Base-by-base conservation (phyloP, 805 yeast species). In the Nakazawaea ambrosiae region DNA sequence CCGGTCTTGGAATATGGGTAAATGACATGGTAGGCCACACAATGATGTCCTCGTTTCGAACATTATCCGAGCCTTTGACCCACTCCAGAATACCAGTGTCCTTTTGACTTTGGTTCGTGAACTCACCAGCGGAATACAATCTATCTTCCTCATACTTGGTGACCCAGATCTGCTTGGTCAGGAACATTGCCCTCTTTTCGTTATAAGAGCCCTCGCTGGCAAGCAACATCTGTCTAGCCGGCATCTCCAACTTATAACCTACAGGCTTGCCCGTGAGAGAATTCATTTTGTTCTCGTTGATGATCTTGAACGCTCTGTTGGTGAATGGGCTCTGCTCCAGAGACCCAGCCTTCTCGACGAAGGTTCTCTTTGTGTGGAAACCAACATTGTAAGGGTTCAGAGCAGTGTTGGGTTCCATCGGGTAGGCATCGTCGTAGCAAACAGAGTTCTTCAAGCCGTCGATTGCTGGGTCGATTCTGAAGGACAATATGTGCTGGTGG, bases 1-100 rank as follows among this genome's bases (percentile, higher is more conserved):
- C 94, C 26, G 80, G 77, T 52, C 85, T 72, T 50, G 92, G 92
- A 50, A 82, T 73, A 55, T 83, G 94, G 3, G 90, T 83, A 64
- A 83, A 72, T 20, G 86, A 88, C 55, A 83, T 57, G 32, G 92
- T 82, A 46, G 84, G 82, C 89, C 90, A 83, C 31, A 83, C 80
- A 43, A 83, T 87, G 41, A 76, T 56, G 49, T 83, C 89, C 15
- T 78, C 78, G 58, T 82, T 73, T 73, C 89, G 78, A 25, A 82
- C 86, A 25, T 61, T 54, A 42, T 80, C 88, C 34, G 61, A 58
- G 46, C 82, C 81, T 51, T 78, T 69, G 27, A 84, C 83, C 81
- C 88, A 84, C 30, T 58, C 66, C 26, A 76, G 79, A 37, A 84
- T 55, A 54, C 92, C 94, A 19, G 82, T 73, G 57, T 82, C 92